phyloP scores from a whole-genome alignment of 768 basidiomycete species.

The Leccinum longicurvipes region DNA sequence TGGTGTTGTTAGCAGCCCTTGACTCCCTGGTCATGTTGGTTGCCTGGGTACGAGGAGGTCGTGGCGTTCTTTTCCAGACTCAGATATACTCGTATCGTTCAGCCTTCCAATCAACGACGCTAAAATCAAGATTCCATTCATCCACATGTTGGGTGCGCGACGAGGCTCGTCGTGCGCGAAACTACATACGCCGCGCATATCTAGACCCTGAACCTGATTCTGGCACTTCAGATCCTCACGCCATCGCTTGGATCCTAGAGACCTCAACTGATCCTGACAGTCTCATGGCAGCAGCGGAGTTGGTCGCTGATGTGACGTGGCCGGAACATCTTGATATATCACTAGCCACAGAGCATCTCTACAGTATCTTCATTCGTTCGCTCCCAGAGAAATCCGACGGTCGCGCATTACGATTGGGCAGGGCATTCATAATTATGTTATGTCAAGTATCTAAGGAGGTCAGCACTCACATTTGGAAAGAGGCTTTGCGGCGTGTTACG shows the following conservation, averaged over 20 bases:
- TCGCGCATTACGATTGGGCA: conserved; percentile 1
- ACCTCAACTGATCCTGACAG: conserved; percentile 16
- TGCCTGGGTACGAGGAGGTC: neutral
- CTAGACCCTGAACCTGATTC: neutral
- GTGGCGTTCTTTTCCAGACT: neutral
- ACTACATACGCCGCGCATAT: neutral
- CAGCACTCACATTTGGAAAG: neutral
- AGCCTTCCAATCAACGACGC: neutral
- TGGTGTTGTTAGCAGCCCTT: neutral
- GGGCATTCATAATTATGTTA: conserved; percentile 5
- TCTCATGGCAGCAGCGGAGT: conserved; percentile 7
- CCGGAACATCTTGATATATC: conserved; percentile 10
- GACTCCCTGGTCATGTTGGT: neutral
- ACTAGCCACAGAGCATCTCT: neutral
- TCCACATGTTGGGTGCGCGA: neutral
- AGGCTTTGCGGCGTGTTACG: neutral
- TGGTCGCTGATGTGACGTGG: conserved; percentile 19
- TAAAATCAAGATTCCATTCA: neutral
- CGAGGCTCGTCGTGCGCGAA: neutral
- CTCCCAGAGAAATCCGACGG: neutral
- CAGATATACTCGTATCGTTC: neutral
- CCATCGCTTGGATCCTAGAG: conserved; percentile 20
- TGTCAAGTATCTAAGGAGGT: neutral
- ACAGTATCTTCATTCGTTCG: conserved; percentile 1
- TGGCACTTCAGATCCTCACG: neutral